Evolutionary conservation across 306 rosid species (phyloP).

Genomic region (Luffa acutangula): DNA sequence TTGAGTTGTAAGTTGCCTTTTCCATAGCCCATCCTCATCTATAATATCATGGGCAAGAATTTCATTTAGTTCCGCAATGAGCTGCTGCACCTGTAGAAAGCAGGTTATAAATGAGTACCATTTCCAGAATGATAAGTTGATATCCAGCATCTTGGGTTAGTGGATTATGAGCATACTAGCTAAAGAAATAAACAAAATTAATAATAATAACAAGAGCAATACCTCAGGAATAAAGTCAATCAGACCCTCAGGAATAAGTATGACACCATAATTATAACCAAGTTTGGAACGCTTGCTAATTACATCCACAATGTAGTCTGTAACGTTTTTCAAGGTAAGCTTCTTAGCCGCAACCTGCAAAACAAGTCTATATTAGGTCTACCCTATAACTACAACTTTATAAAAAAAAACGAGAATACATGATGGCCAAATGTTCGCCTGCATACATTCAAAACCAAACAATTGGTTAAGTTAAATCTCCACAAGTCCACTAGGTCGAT

Average conservation of each 20-base stretch:
- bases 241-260: constrained; percentile 96
- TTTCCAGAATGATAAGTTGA: not conserved
- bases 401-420: not conserved
- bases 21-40: constrained; percentile 89
- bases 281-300: constrained; percentile 54
- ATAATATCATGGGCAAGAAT: constrained; percentile 70
- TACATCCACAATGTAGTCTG: constrained; percentile 83
- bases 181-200: not conserved
- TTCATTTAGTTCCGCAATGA: constrained; percentile 92
- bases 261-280: constrained; percentile 86
- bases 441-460: not conserved
- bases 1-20: constrained; percentile 71
- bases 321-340: constrained; percentile 87
- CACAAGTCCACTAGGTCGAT: not conserved
- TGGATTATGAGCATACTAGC: not conserved
- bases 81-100: constrained; percentile 72
- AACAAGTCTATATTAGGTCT: not conserved
- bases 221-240: constrained; percentile 99
- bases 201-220: not conserved
- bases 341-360: constrained; percentile 77
- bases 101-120: not conserved
- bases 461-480: not conserved
- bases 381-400: not conserved
- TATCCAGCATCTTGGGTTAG: not conserved
- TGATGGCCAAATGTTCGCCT: not conserved